These are phyloP conservation scores for Acanthamoeba triangularis DNA, from an alignment of 208 protist genomes.

Conservation along the genomic window DNA sequence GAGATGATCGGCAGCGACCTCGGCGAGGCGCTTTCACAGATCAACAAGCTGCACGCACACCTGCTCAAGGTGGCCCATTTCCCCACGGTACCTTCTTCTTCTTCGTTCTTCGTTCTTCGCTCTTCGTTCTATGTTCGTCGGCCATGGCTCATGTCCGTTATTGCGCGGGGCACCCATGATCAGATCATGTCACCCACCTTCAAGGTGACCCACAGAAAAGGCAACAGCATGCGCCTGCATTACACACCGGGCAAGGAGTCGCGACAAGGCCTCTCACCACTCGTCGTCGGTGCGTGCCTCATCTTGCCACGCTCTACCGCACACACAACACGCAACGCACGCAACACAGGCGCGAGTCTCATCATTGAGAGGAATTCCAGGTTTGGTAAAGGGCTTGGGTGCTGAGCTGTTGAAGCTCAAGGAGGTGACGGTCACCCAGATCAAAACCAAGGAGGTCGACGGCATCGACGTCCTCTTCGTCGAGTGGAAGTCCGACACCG, in stretches of 20 bases:
- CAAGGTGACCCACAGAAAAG: slow-evolving; percentile 2
- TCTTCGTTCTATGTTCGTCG: too few relatives aligned
- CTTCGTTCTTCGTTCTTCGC: too few relatives aligned
- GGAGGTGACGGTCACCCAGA: slow-evolving; percentile 25
- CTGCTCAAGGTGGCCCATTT: slow-evolving; percentile 41
- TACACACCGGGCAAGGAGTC: slow-evolving; percentile 55
- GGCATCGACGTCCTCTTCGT: neutral
- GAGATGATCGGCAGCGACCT: neutral
- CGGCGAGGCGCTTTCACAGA: neutral
- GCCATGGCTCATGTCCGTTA: too few relatives aligned
- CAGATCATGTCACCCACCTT: slow-evolving; percentile 55
- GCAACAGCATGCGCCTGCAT: slow-evolving; percentile 48
- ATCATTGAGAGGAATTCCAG: neutral
- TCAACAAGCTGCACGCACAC: slow-evolving; percentile 39
- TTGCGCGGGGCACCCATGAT: neutral
- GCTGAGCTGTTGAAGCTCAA: neutral
- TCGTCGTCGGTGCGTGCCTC: neutral
- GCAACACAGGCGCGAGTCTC: too few relatives aligned
- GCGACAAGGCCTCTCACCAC: neutral
- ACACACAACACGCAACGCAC: neutral
- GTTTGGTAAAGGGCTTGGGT: neutral
- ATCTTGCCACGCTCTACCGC: neutral
- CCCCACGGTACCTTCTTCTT: too few relatives aligned
- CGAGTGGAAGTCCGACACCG: neutral
- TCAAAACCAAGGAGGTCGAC: neutral